A percentile compares a stretch with the other conserved stretches of the same genome.
phyloP scores from a whole-genome alignment of 1,284 basidiomycete species.

The Fomitopsis pinicola region DNA sequence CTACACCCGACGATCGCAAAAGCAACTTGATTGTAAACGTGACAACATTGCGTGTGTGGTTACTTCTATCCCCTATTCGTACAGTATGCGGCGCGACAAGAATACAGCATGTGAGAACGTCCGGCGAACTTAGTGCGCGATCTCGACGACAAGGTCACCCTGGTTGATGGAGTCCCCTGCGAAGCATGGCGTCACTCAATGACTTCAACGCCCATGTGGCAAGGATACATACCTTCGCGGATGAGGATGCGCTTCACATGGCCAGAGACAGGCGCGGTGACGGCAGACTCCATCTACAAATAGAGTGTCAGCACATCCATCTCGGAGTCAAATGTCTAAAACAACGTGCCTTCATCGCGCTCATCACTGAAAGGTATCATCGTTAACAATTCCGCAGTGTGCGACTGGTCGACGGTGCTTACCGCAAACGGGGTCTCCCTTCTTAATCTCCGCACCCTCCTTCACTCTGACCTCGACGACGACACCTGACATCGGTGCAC shows the following conservation, averaged over 20 bases:
- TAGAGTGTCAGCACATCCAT: constrained; percentile 11
- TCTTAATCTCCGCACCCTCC: constrained; percentile 96
- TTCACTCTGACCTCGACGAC: constrained; percentile 97
- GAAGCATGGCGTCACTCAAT: constrained; percentile 5
- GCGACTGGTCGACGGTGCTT: constrained; percentile 25
- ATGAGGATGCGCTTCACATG: constrained; percentile 92
- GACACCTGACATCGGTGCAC: constrained; percentile 96
- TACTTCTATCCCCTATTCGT: constrained; percentile 14
- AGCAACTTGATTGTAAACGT: background rate
- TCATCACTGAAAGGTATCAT: constrained; percentile 52
- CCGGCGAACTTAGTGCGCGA: constrained; percentile 51
- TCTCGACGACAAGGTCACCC: constrained; percentile 84
- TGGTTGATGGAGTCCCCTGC: constrained; percentile 85
- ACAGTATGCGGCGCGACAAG: constrained; percentile 9
- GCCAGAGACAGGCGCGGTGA: constrained; percentile 93
- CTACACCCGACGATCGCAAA: background rate
- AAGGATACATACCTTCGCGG: constrained; percentile 58
- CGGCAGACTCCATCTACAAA: constrained; percentile 89
- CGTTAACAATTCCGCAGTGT: constrained; percentile 7
- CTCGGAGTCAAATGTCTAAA: constrained; percentile 11
- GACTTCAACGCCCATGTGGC: constrained; percentile 6
- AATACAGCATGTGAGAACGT: background rate
- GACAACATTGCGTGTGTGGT: constrained; percentile 7
- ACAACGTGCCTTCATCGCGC: constrained; percentile 80
- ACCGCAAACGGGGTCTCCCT: constrained; percentile 91